Evolutionary conservation across 768 basidiomycete species (phyloP), one percentile per base, ranked within the genome.

Genomic region (Russula emetica): DNA sequence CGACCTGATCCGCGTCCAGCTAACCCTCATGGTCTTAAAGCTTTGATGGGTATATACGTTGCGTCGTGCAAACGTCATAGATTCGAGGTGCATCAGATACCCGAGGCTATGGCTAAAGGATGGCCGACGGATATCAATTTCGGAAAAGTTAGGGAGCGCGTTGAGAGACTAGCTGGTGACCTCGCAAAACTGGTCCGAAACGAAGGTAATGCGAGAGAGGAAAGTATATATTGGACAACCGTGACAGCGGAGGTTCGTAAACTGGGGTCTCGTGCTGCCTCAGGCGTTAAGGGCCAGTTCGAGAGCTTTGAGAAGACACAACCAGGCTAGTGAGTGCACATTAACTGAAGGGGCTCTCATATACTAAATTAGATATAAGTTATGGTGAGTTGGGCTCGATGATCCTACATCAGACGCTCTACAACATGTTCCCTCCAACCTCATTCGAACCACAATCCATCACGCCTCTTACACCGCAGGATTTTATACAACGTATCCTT

Each of bases 301-400:
- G 80, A 82, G 20, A 89, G 77, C 67, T 95, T 95, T 69, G 83
- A 91, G 68, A 88, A 85, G 75, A 84, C 85, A 5, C 89, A 92
- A 69, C 92, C 93, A 30, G 93, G 94, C 76, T 96, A 94, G 93
- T 96, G 71, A 76, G 92, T 82, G 18, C 38, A 24, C 30, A 30
- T 18, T 13, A 26, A 24, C 38, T 32, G 16, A 40, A 42, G 9
- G 9, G n/a, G 42, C 22, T 30, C 22, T 22, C 18, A 3, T 0
- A 40, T 18, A n/a, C 26, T 64, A 34, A 64, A 36, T 7, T 16
- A 16, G 11, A 30, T 26, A 40, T 20, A 62, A 96, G 93, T 73
- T 96, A 95, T 67, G 93, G 93, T 47, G 91, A 92, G 72, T 80
- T 85, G 42, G 93, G 93, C 13, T 89, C 87, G 6, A 80, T 90